Base-by-base conservation (phyloP, 306 rosid species). In the Rosa rugosa region DNA sequence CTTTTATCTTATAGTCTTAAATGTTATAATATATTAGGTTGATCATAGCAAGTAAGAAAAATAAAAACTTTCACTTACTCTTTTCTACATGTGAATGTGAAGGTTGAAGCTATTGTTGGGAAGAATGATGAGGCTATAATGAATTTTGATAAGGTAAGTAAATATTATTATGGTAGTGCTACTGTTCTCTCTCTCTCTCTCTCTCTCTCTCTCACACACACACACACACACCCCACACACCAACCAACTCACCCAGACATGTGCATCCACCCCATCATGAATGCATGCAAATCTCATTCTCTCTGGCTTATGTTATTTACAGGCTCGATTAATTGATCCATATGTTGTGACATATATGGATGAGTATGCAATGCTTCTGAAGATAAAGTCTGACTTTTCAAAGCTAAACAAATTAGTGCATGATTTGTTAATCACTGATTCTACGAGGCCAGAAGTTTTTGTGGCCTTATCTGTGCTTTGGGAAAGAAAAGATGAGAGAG, bases 331-430 rank as follows among this genome's bases (percentile, higher is more conserved):
- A 40, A 85, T 96, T 69, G 99, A 96, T 90, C 99, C 99, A 72
- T 96, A 84, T 75, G 72, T 89, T 77, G 63, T 91, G 69, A 96
- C 99, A 73, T 96, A 89, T 73, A 93, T 96, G 98, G 99, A 96
- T 89, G 99, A 96, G 86, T 96, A 91, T 89, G 99, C 99, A 77
- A 93, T 96, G 94, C 97, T 93, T 87, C 87, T 96, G 62, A 96
- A 93, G 87, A 81, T 85, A n/a, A 93, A 91, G 86, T 96, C 94
- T 70, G 97, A 93, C 85, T 87, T 82, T 86, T 83, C 96, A 60
- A 96, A 91, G 91, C 87, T 96, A 63, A 93, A 89, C 87, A 96
- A 91, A 82, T 83, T 96, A 62, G 99, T 93, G 46, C 90, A 90
- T 77, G 99, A 96, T 88, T 87, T 96, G 84, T 80, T 96, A 80